Percentiles rank a stretch among this genome's conserved stretches.
Conservation (phyloP, 345 rosid species). For the Garcia nutans region DNA sequence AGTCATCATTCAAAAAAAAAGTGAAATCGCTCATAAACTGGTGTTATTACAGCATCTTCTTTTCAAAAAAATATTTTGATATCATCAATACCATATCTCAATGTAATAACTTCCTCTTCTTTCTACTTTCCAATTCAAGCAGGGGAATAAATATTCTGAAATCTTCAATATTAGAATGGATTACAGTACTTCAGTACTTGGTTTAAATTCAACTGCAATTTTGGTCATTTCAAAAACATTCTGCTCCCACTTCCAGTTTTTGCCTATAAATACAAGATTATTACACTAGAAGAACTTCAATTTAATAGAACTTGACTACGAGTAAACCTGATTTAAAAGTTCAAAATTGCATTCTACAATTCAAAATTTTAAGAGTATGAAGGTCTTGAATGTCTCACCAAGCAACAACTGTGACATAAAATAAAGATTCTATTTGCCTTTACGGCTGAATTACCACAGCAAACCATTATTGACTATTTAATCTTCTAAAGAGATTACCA, state of each 20-base stretch:
- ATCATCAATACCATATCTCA: neutral
- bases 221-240: neutral
- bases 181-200: neutral
- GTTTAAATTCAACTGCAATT: neutral
- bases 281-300: neutral
- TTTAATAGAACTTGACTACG: neutral
- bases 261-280: neutral
- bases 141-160: neutral
- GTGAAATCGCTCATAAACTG: neutral
- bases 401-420: neutral
- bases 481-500: conserved; percentile 3
- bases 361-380: neutral
- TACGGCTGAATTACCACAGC: neutral
- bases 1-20: no score
- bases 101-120: neutral
- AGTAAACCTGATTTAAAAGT: neutral
- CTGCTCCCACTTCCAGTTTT: neutral
- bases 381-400: neutral
- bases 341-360: neutral
- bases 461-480: neutral
- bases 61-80: neutral
- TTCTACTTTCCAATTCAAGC: conserved; percentile 10
- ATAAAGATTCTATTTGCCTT: neutral
- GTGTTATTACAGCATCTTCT: neutral
- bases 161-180: neutral